Evolutionary conservation across 768 basidiomycete species (phyloP).

Genomic region (Boletus reticuloceps): DNA sequence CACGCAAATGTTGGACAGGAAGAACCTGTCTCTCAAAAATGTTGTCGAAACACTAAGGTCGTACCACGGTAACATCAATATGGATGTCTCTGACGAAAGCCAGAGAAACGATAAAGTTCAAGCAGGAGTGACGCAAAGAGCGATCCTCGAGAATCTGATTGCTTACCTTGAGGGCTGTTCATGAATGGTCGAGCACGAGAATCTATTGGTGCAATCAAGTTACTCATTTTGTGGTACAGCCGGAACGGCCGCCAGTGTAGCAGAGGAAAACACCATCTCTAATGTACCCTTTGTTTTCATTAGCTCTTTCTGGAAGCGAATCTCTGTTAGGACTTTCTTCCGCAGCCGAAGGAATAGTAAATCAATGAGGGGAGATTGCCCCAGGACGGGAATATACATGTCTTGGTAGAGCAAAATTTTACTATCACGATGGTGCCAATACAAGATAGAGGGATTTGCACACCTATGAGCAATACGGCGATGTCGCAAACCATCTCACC

Average conservation of each 20-base stretch:
- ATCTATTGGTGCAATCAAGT: constrained; percentile 3
- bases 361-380: constrained; percentile 92
- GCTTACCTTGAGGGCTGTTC: constrained; percentile 47
- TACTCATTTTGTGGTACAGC: constrained; percentile 16
- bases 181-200: constrained; percentile 6
- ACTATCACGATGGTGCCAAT: not conserved
- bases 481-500: constrained; percentile 87
- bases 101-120: constrained; percentile 29
- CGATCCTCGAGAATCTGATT: constrained; percentile 69
- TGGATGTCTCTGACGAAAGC: constrained; percentile 36
- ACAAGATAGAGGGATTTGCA: constrained; percentile 24
- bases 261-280: constrained; percentile 82
- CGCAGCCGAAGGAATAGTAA: constrained; percentile 76
- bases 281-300: constrained; percentile 81
- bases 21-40: constrained; percentile 66
- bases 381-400: constrained; percentile 88
- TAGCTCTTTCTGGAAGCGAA: constrained; percentile 86
- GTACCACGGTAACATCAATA: constrained; percentile 72
- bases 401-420: constrained; percentile 46
- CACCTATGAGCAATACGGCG: constrained; percentile 79
- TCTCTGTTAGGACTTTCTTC: constrained; percentile 81
- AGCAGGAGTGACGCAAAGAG: constrained; percentile 53
- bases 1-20: constrained; percentile 70
- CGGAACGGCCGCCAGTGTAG: constrained; percentile 33
- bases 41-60: constrained; percentile 69